A percentile compares a stretch with the other conserved stretches of the same genome.
These are phyloP conservation scores for Yamadazyma ubonensis DNA, from an alignment of 805 yeast genomes.

Conservation along the genomic window DNA sequence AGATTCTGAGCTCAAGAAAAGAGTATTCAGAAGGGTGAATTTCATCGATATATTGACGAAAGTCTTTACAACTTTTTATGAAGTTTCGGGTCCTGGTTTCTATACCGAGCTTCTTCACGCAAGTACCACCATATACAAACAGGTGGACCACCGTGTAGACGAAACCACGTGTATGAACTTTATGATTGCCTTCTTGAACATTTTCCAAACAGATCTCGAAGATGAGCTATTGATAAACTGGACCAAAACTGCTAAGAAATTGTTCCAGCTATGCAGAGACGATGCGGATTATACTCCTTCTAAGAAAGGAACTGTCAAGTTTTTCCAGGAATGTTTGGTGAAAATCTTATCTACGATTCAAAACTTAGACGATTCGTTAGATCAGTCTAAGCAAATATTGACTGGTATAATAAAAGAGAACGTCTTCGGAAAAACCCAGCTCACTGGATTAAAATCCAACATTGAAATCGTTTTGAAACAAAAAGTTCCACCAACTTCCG, in stretches of 20 bases:
- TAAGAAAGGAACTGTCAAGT: constrained; percentile 30
- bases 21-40: constrained; percentile 39
- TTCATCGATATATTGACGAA: constrained; percentile 34
- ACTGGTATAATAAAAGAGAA: constrained; percentile 8
- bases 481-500: constrained; percentile 13
- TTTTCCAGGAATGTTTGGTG: constrained; percentile 23
- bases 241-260: constrained; percentile 23
- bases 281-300: constrained; percentile 23
- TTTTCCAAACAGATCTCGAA: constrained; percentile 8
- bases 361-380: constrained; percentile 10
- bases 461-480: constrained; percentile 29
- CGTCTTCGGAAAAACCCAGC: constrained; percentile 17
- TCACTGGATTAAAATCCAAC: constrained; percentile 25
- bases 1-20: constrained; percentile 33
- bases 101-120: constrained; percentile 20
- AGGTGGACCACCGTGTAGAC: constrained; percentile 33
- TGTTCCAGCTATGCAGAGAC: constrained; percentile 25
- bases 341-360: constrained; percentile 13
- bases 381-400: constrained; percentile 6
- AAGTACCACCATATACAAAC: constrained; percentile 19
- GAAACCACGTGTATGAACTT: constrained; percentile 29
- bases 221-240: constrained; percentile 17
- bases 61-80: constrained; percentile 12
- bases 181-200: constrained; percentile 20
- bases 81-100: constrained; percentile 10